Conservation (phyloP, 2,329 filamentous ascomycete genomes). For the Sclerotinia glacialis region DNA sequence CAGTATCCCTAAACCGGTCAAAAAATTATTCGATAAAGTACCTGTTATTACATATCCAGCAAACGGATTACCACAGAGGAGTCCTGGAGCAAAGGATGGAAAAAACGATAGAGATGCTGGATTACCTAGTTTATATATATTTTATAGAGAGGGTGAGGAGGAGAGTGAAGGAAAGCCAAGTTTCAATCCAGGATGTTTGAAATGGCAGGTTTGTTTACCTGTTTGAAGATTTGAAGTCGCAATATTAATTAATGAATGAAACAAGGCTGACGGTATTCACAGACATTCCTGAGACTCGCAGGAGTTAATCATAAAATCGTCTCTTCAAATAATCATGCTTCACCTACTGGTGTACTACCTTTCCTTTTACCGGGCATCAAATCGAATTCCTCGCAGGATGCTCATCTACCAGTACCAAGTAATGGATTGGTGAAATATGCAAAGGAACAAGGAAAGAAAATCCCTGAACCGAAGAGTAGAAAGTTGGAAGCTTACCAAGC, state of each 20-base stretch:
- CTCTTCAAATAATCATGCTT: constrained; percentile 88
- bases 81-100: constrained; percentile 43
- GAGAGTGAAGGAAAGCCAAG: constrained; percentile 59
- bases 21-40: constrained; percentile 78
- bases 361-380: constrained; percentile 66
- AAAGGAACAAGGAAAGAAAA: constrained; percentile 47
- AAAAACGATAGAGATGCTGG: constrained; percentile 35
- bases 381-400: constrained; percentile 38
- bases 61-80: constrained; percentile 69
- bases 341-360: constrained; percentile 81
- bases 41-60: constrained; percentile 73
- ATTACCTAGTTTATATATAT: constrained; percentile 68
- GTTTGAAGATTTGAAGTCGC: constrained; percentile 4
- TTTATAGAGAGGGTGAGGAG: constrained; percentile 60
- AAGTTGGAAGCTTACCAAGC: constrained; percentile 70
- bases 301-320: constrained; percentile 64
- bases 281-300: constrained; percentile 82
- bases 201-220: constrained; percentile 76
- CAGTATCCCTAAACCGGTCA: constrained; percentile 67
- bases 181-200: constrained; percentile 89
- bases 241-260: neutral
- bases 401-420: constrained; percentile 52
- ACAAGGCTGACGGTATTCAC: constrained; percentile 25
- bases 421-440: constrained; percentile 69
- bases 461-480: constrained; percentile 49